A percentile compares a stretch with the other conserved stretches of the same genome.
Evolutionary conservation across 768 basidiomycete genomes (phyloP).

Genomic region (Floccularia luteovirens): DNA sequence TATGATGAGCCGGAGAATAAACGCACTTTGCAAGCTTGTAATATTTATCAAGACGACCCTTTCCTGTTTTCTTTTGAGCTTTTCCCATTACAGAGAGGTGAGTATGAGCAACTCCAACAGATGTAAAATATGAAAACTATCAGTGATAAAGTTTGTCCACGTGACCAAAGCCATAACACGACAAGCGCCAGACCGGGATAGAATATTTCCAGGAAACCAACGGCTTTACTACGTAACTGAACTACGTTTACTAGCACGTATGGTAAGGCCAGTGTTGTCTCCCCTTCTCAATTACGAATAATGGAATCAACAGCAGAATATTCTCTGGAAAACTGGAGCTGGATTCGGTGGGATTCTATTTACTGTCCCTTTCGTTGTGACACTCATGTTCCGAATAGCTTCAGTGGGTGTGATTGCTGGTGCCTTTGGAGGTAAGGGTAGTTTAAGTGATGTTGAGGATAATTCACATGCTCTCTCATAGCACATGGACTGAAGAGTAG

Average conservation of each 20-base stretch:
- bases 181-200: neutral
- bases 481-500: conserved; percentile 50
- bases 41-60: conserved; percentile 94
- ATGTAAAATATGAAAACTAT: too few species aligned
- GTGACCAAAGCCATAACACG: too few species aligned
- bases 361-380: neutral
- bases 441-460: conserved; percentile 3
- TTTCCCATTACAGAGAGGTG: conserved; percentile 51
- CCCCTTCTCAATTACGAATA: conserved; percentile 18
- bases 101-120: too few species aligned
- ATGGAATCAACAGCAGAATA: conserved; percentile 9
- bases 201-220: neutral
- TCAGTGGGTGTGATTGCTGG: conserved; percentile 51
- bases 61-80: conserved; percentile 92
- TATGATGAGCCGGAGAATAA: conserved; percentile 5
- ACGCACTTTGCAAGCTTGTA: conserved; percentile 88
- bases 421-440: conserved; percentile 48
- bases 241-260: too few species aligned
- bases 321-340: conserved; percentile 36
- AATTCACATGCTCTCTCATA: conserved; percentile 6
- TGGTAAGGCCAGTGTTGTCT: conserved; percentile 16
- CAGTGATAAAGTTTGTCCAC: too few species aligned
- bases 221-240: too few species aligned
- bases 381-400: conserved; percentile 9
- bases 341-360: conserved; percentile 23